These are phyloP conservation scores for Fusarium newnesense DNA, from an alignment of 2,329 filamentous ascomycete species.

Conservation along the genomic window DNA sequence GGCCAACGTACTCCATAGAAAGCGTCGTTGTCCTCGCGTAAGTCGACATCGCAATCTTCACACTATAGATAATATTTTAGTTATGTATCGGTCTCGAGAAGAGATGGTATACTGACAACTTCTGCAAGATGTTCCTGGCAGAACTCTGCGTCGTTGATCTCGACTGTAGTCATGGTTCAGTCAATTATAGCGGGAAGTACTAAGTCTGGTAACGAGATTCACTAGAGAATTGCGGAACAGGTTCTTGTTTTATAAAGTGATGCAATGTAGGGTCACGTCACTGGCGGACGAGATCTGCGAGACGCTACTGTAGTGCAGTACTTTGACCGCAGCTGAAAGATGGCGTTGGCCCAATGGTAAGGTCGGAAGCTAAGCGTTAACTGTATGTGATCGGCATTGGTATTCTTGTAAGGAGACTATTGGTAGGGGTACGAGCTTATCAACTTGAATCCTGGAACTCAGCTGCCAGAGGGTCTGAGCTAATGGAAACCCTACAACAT, in stretches of 20 bases:
- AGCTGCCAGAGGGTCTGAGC: no score
- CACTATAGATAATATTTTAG: neutral
- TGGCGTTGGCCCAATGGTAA: neutral
- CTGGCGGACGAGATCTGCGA: neutral
- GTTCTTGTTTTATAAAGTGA: no score
- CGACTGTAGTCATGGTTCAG: neutral
- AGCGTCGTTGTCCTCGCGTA: neutral
- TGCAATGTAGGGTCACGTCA: neutral
- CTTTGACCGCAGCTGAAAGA: neutral
- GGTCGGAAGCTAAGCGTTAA: accelerated
- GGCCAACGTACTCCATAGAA: neutral
- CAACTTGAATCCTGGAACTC: neutral
- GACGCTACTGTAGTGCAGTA: neutral
- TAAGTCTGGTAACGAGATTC: no score
- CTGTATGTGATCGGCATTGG: accelerated
- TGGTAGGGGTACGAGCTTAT: accelerated
- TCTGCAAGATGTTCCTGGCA: neutral
- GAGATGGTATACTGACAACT: neutral
- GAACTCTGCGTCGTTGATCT: neutral
- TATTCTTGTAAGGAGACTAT: neutral
- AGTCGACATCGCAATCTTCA: neutral
- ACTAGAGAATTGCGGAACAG: no score
- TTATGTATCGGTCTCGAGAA: no score
- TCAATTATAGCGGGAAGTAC: no score
- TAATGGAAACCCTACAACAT: no score